phyloP scores from a whole-genome alignment of 31 red algal genomes.

The Odonthalia washingtoniensis region DNA sequence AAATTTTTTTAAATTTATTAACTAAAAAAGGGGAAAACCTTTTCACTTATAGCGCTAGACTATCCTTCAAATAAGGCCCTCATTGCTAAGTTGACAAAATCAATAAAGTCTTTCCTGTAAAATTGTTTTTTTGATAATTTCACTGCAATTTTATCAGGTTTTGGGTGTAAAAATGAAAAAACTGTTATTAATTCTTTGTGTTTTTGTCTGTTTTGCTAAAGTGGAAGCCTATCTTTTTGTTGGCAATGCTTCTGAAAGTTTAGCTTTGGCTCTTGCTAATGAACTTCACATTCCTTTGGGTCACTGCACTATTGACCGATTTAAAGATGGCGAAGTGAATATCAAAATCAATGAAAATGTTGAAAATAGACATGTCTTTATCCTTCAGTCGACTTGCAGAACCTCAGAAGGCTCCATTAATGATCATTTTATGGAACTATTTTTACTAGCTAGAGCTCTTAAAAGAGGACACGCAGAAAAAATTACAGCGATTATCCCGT shows the following conservation, averaged over 20 bases:
- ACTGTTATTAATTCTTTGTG: no score
- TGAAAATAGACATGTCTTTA: not conserved
- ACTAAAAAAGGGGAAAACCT: no score
- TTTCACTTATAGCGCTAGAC: no score
- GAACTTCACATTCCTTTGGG: constrained; percentile 11
- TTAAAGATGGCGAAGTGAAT: constrained; percentile 16
- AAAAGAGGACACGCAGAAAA: not conserved
- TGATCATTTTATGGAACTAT: constrained; percentile 30
- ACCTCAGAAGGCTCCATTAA: not conserved
- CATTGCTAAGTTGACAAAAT: no score
- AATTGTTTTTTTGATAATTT: no score
- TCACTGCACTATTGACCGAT: not conserved
- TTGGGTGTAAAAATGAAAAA: no score
- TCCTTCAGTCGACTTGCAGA: constrained; percentile 16
- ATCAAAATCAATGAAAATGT: constrained; percentile 18
- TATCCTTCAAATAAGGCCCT: no score
- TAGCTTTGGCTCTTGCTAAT: not conserved
- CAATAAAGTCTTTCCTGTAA: no score
- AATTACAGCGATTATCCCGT: constrained; percentile 26
- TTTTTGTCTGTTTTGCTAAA: no score
- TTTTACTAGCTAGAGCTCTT: constrained; percentile 1
- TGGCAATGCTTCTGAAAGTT: not conserved
- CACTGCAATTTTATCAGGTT: no score
- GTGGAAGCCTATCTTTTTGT: constrained; percentile 1
- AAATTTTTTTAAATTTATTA: no score